Evolutionary conservation across 768 basidiomycete species (phyloP).

Genomic region (Coprinellus micaceus): DNA sequence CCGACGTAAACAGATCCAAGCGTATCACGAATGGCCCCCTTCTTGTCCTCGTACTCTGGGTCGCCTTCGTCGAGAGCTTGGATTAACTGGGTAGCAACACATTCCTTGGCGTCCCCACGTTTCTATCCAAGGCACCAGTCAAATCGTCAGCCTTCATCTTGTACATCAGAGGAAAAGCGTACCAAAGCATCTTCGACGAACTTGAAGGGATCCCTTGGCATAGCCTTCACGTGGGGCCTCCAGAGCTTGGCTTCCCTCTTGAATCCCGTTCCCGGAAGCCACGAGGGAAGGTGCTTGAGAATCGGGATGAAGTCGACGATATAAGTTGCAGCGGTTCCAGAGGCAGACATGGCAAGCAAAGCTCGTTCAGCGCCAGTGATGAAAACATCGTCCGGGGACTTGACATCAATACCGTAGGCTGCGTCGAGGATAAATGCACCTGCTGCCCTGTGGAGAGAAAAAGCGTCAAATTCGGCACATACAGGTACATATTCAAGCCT

Average conservation of each 20-base stretch:
- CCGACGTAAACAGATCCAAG: not conserved
- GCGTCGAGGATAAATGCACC: conserved; percentile 9
- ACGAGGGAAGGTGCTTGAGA: conserved; percentile 41
- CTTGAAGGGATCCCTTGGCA: not conserved
- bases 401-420: conserved; percentile 6
- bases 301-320: conserved; percentile 29
- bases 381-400: conserved; percentile 7
- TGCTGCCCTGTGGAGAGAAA: not conserved
- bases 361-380: conserved; percentile 20
- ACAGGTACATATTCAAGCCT: not conserved
- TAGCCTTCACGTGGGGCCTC: not conserved
- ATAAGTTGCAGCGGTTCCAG: conserved; percentile 20
- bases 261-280: conserved; percentile 47
- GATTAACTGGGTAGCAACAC: not conserved
- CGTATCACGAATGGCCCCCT: not conserved
- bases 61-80: not conserved
- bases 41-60: not conserved
- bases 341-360: conserved; percentile 18
- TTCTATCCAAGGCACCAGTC: not conserved
- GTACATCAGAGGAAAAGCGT: not conserved
- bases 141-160: not conserved
- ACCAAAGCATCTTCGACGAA: conserved; percentile 4
- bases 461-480: not conserved
- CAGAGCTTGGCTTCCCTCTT: conserved; percentile 31
- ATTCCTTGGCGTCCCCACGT: not conserved